A percentile compares a stretch with the other conserved stretches of the same genome.
Evolutionary conservation across 2,329 filamentous ascomycete genomes (phyloP).

Genomic region (Xylariaceae sp.): DNA sequence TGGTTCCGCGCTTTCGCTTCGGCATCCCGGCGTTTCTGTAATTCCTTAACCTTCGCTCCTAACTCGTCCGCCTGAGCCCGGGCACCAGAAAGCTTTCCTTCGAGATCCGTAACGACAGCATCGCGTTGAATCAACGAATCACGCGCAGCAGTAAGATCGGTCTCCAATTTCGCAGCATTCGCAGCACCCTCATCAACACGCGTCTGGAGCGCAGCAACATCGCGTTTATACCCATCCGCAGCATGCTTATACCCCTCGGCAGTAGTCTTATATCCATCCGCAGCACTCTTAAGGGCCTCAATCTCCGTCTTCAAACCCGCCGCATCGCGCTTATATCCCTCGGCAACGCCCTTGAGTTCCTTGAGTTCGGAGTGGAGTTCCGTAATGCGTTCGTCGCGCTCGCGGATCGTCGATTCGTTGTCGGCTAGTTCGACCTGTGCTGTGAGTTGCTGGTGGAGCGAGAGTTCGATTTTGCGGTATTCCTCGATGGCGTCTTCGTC

Average conservation of each 20-base stretch:
- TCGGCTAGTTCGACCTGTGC: conserved; percentile 31
- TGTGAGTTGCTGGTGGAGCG: conserved; percentile 52
- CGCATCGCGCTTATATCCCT: conserved; percentile 50
- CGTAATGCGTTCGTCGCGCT: conserved; percentile 37
- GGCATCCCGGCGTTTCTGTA: conserved; percentile 29
- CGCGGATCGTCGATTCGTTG: conserved; percentile 30
- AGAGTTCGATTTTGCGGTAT: conserved; percentile 52
- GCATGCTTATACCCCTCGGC: too few species aligned
- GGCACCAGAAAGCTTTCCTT: conserved; percentile 1
- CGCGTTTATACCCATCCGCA: conserved; percentile 45
- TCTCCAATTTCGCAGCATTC: conserved; percentile 13
- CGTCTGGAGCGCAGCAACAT: conserved; percentile 48
- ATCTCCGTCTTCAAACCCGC: conserved; percentile 49
- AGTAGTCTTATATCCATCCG: too few species aligned
- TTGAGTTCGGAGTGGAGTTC: conserved; percentile 48
- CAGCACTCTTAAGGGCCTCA: conserved; percentile 5
- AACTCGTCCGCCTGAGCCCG: conserved; percentile 29
- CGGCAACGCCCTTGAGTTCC: conserved; percentile 34
- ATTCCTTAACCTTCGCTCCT: conserved; percentile 33
- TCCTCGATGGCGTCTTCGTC: conserved; percentile 54
- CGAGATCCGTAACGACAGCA: neutral
- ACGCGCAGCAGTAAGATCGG: neutral
- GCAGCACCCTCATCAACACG: conserved; percentile 35
- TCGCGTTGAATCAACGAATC: neutral
- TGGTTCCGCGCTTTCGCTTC: conserved; percentile 34